Percentiles rank a stretch among this genome's conserved stretches.
Evolutionary conservation across 1,284 basidiomycete genomes (phyloP).

Genomic region (Blastosporella zonata): DNA sequence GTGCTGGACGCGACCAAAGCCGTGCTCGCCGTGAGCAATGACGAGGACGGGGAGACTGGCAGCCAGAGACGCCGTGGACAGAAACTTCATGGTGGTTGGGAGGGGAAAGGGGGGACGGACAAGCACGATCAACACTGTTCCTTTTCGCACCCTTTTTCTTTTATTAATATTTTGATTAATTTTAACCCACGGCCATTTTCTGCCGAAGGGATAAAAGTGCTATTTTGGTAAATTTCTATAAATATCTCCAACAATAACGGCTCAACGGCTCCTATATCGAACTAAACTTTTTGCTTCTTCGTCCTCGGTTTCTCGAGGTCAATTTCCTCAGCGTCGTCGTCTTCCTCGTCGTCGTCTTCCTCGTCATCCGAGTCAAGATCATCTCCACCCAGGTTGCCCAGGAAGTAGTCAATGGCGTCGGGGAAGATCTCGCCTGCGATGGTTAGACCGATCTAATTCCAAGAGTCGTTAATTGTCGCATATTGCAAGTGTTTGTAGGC

Average conservation of each 20-base stretch:
- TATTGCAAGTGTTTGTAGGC: neutral
- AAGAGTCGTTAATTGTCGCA: neutral
- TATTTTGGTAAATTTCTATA: neutral
- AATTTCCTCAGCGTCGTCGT: constrained; percentile 75
- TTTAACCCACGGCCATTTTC: constrained; percentile 6
- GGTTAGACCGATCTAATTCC: constrained; percentile 57
- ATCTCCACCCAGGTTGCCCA: constrained; percentile 57
- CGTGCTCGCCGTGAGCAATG: constrained; percentile 22
- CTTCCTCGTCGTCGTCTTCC: constrained; percentile 57
- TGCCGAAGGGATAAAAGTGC: constrained; percentile 9
- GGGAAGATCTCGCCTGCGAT: constrained; percentile 77
- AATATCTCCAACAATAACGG: neutral
- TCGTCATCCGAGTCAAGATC: constrained; percentile 63
- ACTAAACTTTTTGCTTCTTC: constrained; percentile 70
- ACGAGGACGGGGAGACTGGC: constrained; percentile 30
- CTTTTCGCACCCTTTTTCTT: constrained; percentile 7
- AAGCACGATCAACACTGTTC: neutral
- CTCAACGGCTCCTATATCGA: neutral
- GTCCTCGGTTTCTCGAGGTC: constrained; percentile 75
- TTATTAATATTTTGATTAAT: neutral
- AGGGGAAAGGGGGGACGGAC: constrained; percentile 17
- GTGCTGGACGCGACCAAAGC: constrained; percentile 18
- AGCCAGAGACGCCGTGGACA: constrained; percentile 18
- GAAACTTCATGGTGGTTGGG: constrained; percentile 21
- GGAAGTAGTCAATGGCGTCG: constrained; percentile 75